Evolutionary conservation across 2,329 filamentous ascomycete genomes (phyloP).

Genomic region (Cladosporium sp.): DNA sequence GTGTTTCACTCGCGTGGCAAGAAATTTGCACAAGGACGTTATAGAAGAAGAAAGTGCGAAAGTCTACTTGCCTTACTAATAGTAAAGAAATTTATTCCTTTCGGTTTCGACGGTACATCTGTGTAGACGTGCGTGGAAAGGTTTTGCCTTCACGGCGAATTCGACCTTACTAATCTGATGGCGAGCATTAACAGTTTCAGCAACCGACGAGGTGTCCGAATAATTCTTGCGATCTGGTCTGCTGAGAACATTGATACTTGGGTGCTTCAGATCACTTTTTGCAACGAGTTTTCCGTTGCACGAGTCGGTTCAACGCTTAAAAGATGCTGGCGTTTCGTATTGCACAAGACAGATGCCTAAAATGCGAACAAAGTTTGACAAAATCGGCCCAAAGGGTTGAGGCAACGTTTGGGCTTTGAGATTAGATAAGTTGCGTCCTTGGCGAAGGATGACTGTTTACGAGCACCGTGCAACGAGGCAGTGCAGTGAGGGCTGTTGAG

Average conservation of each 20-base stretch:
- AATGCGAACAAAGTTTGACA: neutral
- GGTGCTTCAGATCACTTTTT: neutral
- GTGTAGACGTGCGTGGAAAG: neutral
- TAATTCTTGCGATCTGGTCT: neutral
- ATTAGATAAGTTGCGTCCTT: neutral
- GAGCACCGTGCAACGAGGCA: neutral
- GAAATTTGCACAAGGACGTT: neutral
- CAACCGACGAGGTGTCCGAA: neutral
- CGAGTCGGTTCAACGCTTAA: neutral
- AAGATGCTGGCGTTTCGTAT: neutral
- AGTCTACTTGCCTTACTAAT: neutral
- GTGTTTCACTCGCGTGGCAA: conserved; percentile 3
- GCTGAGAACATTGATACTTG: neutral
- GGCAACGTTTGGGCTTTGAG: neutral
- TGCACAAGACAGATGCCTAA: neutral
- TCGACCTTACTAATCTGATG: neutral
- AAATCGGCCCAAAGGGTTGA: neutral
- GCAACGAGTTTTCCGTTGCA: neutral
- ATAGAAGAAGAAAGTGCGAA: neutral
- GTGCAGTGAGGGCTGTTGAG: neutral
- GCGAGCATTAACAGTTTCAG: neutral
- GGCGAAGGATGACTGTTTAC: neutral
- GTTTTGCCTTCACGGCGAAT: neutral
- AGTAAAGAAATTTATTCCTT: neutral
- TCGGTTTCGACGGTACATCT: neutral